Base-by-base conservation (phyloP, 768 basidiomycete species). In the Cystobasidiopsis lactophilus region DNA sequence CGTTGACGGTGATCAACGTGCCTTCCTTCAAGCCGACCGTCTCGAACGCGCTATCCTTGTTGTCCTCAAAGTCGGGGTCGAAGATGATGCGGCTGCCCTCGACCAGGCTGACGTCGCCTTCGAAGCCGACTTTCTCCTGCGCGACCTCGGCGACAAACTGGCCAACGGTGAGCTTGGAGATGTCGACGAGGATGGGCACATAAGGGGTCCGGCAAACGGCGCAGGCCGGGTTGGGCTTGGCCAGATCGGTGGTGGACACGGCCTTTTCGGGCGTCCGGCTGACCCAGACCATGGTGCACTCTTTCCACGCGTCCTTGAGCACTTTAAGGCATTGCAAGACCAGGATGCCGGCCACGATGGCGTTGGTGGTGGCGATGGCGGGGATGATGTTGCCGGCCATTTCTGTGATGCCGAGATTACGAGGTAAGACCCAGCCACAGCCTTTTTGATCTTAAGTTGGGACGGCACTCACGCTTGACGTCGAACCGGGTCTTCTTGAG, bases 361-460 rank as follows among this genome's bases (percentile, higher is more conserved):
- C 93, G 65, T 98, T 98, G 23, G 93, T 98, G 3, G 93, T 98
- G 3, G 93, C 93, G 61, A 98, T 96, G 1, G 93, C 93, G 5
- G 93, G 93, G 58, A 96, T 98, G 62, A 98, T 96, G 67, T 98
- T 98, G 10, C 93, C 93, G 0, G 93, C 93, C 85, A 95, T 96
- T 68, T 95, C 89, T 91, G 65, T 21, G 23, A 23, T 23, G 30
- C 11, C 29, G 5, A 47, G 21, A 46, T 5, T 18, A 43, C 23
- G 26, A 37, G 9, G 18, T 35, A 33, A 23, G n/a, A n/a, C n/a
- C n/a, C n/a, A n/a, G n/a, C n/a, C n/a, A n/a, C n/a, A n/a, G n/a
- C n/a, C n/a, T n/a, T n/a, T n/a, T n/a, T 26, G 26, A 43, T 11
- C 31, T 29, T 29, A 14, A 44, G 26, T 48, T 10, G 23, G 45